Conservation (phyloP, 352 stramenopile species). For the Pythium dissotocum region DNA sequence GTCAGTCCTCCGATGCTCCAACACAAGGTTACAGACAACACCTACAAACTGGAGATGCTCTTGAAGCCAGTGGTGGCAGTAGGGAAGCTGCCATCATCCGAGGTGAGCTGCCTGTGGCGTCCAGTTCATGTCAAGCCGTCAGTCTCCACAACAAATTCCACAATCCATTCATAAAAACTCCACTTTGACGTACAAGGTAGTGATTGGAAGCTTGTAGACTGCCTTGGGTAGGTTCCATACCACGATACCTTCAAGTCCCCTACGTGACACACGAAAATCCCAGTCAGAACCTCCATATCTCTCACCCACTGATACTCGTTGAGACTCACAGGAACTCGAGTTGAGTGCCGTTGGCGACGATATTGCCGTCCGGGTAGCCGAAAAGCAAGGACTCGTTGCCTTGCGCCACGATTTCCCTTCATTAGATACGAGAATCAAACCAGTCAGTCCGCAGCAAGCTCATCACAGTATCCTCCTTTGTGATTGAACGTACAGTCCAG, state of each 20-base stretch:
- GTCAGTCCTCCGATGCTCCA: background rate
- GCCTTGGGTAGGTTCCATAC: background rate
- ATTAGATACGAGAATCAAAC: background rate
- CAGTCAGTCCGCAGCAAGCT: background rate
- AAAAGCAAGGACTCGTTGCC: background rate
- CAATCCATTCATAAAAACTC: too few relatives aligned
- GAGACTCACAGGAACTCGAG: constrained; percentile 13
- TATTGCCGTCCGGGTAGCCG: constrained; percentile 8
- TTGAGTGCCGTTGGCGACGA: constrained; percentile 14
- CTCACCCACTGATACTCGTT: background rate
- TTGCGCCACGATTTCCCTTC: constrained; percentile 2
- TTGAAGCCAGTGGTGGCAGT: background rate
- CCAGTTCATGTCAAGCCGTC: background rate
- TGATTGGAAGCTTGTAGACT: constrained; percentile 8
- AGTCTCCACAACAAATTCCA: background rate
- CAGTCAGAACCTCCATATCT: background rate
- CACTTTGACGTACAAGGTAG: constrained; percentile 5
- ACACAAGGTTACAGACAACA: background rate
- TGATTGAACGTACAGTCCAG: constrained; percentile 3
- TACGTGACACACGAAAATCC: background rate
- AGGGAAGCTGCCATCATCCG: background rate
- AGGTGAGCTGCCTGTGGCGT: background rate
- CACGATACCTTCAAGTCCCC: background rate
- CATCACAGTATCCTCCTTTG: background rate
- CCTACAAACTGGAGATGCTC: constrained; percentile 14